phyloP scores from a whole-genome alignment of 768 basidiomycete species.

The Auriscalpium vulgare region DNA sequence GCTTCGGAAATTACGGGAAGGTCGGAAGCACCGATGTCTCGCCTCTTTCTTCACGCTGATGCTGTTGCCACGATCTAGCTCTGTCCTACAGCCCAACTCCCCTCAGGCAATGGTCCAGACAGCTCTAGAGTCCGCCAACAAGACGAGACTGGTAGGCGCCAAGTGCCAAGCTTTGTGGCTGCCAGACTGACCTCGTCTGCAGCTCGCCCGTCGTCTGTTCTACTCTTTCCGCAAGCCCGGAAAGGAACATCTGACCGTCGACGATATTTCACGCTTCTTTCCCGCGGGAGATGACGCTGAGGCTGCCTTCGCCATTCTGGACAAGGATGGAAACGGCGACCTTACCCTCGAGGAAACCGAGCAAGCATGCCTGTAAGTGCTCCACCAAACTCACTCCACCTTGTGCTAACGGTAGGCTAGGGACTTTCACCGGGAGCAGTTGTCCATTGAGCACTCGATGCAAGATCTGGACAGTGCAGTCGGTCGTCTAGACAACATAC shows the following conservation, averaged over 20 bases:
- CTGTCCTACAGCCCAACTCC: slow-evolving; percentile 84
- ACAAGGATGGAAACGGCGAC: slow-evolving; percentile 69
- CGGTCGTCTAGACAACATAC: slow-evolving; percentile 75
- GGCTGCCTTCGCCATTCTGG: slow-evolving; percentile 59
- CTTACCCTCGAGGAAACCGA: slow-evolving; percentile 68
- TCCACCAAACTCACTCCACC: not conserved
- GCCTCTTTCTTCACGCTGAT: not conserved
- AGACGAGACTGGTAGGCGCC: slow-evolving; percentile 52
- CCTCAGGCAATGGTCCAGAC: slow-evolving; percentile 74
- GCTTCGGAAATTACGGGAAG: slow-evolving; percentile 53
- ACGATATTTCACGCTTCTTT: slow-evolving; percentile 71
- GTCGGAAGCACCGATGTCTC: slow-evolving; percentile 10
- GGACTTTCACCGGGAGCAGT: slow-evolving; percentile 78
- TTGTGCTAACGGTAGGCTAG: slow-evolving; percentile 26
- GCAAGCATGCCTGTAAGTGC: slow-evolving; percentile 51
- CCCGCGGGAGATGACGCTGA: slow-evolving; percentile 57
- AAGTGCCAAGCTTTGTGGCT: not conserved
- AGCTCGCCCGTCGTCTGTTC: slow-evolving; percentile 81
- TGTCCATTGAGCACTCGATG: slow-evolving; percentile 82
- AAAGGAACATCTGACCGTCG: slow-evolving; percentile 47
- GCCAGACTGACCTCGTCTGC: not conserved
- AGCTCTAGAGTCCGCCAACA: slow-evolving; percentile 73
- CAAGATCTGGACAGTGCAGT: slow-evolving; percentile 86
- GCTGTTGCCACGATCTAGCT: slow-evolving; percentile 27
- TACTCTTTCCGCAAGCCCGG: slow-evolving; percentile 71